Conservation (phyloP, 1,284 basidiomycete species). For the Cutaneotrichosporon sp. region DNA sequence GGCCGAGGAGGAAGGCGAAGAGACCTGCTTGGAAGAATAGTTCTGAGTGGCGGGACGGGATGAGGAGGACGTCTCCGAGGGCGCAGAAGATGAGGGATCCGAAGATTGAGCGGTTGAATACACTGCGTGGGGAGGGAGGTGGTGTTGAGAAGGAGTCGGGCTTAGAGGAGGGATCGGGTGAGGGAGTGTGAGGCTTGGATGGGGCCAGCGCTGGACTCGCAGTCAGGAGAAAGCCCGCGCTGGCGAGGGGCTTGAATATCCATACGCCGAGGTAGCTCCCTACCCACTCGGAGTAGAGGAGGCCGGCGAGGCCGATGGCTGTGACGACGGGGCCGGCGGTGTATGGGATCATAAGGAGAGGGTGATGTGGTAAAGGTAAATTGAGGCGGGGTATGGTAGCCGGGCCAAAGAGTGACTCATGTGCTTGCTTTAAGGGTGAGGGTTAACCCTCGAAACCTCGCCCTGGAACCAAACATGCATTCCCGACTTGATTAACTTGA, state of each 20-base stretch:
- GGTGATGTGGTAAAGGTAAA: not conserved
- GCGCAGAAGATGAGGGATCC: constrained; percentile 15
- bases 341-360: constrained; percentile 9
- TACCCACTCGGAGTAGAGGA: constrained; percentile 14
- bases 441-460: no score
- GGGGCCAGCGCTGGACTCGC: constrained; percentile 8
- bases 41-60: constrained; percentile 9
- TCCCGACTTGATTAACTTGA: no score
- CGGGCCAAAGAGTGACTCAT: no score
- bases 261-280: constrained; percentile 8
- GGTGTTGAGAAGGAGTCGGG: not conserved
- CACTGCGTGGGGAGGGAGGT: not conserved
- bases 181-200: not conserved
- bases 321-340: constrained; percentile 18
- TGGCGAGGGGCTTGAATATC: constrained; percentile 26
- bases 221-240: constrained; percentile 19
- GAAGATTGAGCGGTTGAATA: constrained; percentile 14
- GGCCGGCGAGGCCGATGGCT: constrained; percentile 16
- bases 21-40: constrained; percentile 22
- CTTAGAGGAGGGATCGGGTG: not conserved
- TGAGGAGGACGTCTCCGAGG: constrained; percentile 23
- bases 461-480: not conserved
- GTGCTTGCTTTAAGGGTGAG: not conserved
- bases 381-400: not conserved
- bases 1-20: constrained; percentile 25